Conservation (phyloP, 176 grass and related monocot species). For the Metroxylon sagu region DNA sequence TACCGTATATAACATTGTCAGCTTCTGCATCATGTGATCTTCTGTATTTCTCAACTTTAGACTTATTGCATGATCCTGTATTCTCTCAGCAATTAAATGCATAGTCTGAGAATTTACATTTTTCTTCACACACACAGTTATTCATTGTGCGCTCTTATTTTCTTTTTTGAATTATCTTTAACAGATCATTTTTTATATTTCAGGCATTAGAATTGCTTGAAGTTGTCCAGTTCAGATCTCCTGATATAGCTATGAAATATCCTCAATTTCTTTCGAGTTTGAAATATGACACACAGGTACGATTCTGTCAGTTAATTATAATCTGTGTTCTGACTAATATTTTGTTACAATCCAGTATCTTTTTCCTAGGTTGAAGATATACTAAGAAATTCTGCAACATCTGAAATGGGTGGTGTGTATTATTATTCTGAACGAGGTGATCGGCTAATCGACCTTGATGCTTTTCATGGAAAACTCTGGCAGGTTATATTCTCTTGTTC, state of each 20-base stretch:
- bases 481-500: constrained; percentile 40
- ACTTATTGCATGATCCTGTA: too few relatives aligned
- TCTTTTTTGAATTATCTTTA: too few relatives aligned
- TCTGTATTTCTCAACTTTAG: too few relatives aligned
- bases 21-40: too few relatives aligned
- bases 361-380: constrained; percentile 62
- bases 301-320: neutral
- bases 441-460: constrained; percentile 72
- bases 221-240: constrained; percentile 75
- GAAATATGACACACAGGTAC: constrained; percentile 56
- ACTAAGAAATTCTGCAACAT: constrained; percentile 52
- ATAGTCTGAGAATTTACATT: too few relatives aligned
- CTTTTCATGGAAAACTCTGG: constrained; percentile 71
- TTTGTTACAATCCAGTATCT: neutral
- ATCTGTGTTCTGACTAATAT: constrained; percentile 12
- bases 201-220: constrained; percentile 90
- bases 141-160: too few relatives aligned
- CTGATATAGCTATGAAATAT: constrained; percentile 56
- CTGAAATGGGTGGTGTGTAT: constrained; percentile 78
- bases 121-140: too few relatives aligned
- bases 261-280: constrained; percentile 49
- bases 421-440: constrained; percentile 93
- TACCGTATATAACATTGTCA: too few relatives aligned
- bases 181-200: constrained; percentile 10
- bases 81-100: too few relatives aligned